phyloP scores from a whole-genome alignment of 345 rosid genomes.

The Populus davidiana region DNA sequence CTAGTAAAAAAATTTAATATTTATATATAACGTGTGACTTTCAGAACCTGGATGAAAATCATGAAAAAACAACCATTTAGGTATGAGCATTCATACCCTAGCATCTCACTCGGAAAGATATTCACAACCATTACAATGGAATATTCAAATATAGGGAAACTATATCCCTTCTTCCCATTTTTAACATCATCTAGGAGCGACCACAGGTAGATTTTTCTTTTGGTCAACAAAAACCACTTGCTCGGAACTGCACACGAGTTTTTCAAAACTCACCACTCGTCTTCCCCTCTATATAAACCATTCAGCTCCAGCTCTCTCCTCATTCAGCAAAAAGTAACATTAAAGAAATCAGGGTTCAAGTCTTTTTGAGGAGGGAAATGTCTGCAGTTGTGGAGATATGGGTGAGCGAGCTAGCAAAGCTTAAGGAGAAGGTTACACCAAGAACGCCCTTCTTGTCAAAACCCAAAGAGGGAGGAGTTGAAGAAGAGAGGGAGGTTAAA shows the following conservation, averaged over 20 bases:
- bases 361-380: constrained; percentile 23
- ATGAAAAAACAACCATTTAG: too few relatives aligned
- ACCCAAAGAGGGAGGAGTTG: constrained; percentile 11
- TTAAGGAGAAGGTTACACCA: constrained; percentile 42
- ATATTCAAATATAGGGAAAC: constrained; percentile 3
- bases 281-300: neutral
- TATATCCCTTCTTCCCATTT: neutral
- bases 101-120: too few relatives aligned
- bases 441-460: constrained; percentile 31
- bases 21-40: too few relatives aligned
- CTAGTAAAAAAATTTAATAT: too few relatives aligned
- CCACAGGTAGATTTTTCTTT: constrained; percentile 12
- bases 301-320: neutral
- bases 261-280: neutral
- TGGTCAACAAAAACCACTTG: neutral
- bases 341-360: neutral
- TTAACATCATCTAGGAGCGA: constrained; percentile 12
- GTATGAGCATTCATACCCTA: neutral
- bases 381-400: constrained; percentile 51
- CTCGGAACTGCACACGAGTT: neutral
- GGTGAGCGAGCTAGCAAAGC: constrained; percentile 53
- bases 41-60: too few relatives aligned
- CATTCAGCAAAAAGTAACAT: neutral
- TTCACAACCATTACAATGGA: neutral
- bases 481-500: constrained; percentile 20